These are phyloP conservation scores for Pinus albicaulis DNA, from an alignment of 75 land plant genomes.

Conservation along the genomic window DNA sequence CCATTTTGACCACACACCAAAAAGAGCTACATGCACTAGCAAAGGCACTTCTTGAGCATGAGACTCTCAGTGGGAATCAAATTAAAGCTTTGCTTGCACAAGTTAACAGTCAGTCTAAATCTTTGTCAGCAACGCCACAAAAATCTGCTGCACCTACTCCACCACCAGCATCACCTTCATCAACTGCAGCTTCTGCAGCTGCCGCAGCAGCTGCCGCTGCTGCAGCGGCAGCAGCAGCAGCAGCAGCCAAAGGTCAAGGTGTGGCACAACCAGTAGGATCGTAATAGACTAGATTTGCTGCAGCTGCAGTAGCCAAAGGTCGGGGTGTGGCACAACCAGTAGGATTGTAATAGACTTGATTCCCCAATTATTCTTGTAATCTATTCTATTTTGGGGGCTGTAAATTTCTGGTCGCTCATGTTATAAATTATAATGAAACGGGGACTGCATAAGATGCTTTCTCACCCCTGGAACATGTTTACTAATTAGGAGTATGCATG, in stretches of 20 bases:
- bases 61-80: slow-evolving; percentile 81
- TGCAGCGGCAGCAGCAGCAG: slow-evolving; percentile 78
- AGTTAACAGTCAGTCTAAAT: slow-evolving; percentile 45
- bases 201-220: slow-evolving; percentile 61
- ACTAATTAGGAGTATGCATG: neutral
- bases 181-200: slow-evolving; percentile 59
- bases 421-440: neutral
- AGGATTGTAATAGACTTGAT: slow-evolving; percentile 33
- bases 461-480: neutral
- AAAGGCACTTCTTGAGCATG: slow-evolving; percentile 85
- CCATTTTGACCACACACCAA: slow-evolving; percentile 69
- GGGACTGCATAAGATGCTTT: neutral
- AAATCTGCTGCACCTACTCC: slow-evolving; percentile 23
- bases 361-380: neutral
- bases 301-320: slow-evolving; percentile 73
- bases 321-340: slow-evolving; percentile 82
- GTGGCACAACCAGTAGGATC: slow-evolving; percentile 81
- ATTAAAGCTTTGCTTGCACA: slow-evolving; percentile 76
- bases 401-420: slow-evolving; percentile 3
- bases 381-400: slow-evolving; percentile 5
- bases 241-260: slow-evolving; percentile 79
- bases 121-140: slow-evolving; percentile 20
- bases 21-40: slow-evolving; percentile 92
- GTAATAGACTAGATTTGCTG: slow-evolving; percentile 15
- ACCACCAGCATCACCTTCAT: slow-evolving; percentile 42